Evolutionary conservation across 1,139 yeast species (phyloP).

Genomic region (Blastobotrys buckinghamii): DNA sequence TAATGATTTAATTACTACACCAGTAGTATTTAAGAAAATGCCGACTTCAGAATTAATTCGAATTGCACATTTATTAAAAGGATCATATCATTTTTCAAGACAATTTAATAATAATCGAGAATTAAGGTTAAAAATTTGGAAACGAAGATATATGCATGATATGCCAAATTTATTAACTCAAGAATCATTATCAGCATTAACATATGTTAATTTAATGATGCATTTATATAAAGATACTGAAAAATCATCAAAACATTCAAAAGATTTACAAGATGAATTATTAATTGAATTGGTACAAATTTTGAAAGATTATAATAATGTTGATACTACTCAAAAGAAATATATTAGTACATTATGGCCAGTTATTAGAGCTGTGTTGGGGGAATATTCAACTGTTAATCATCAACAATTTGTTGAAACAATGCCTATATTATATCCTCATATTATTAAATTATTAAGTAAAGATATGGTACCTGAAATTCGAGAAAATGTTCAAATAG

Average conservation of each 20-base stretch:
- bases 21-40: conserved; percentile 58
- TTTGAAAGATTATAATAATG: conserved; percentile 58
- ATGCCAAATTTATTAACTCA: conserved; percentile 88
- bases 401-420: conserved; percentile 63
- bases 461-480: conserved; percentile 67
- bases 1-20: conserved; percentile 66
- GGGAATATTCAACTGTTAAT: conserved; percentile 73
- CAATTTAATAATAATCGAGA: conserved; percentile 86
- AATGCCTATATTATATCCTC: conserved; percentile 61
- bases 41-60: conserved; percentile 60
- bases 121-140: conserved; percentile 78
- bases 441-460: conserved; percentile 60
- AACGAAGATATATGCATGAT: conserved; percentile 87
- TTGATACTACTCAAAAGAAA: conserved; percentile 69
- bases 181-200: conserved; percentile 87
- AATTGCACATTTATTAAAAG: conserved; percentile 53
- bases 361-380: conserved; percentile 78
- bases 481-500: conserved; percentile 58
- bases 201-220: conserved; percentile 74
- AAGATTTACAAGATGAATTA: conserved; percentile 44
- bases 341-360: conserved; percentile 87
- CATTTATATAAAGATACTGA: conserved; percentile 57
- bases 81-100: conserved; percentile 76
- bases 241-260: conserved; percentile 8
- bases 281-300: conserved; percentile 70